These are phyloP conservation scores for Cercospora nicotianae DNA, from an alignment of 2,329 filamentous ascomycete species.

Conservation along the genomic window DNA sequence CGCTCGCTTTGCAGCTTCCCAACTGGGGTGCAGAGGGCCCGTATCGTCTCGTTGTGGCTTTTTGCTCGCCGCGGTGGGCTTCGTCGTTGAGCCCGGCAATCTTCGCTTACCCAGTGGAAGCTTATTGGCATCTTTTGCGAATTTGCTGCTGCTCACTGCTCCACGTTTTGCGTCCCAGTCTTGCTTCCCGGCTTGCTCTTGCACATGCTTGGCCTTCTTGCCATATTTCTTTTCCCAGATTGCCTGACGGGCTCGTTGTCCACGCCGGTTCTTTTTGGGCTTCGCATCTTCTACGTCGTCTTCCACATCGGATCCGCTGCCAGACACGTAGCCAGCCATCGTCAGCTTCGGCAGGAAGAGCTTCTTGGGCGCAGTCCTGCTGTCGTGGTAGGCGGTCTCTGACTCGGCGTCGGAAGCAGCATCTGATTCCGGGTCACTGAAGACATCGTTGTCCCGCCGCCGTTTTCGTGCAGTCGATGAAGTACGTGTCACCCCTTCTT, in stretches of 20 bases:
- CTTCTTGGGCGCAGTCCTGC: slow-evolving; percentile 43
- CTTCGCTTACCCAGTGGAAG: slow-evolving; percentile 19
- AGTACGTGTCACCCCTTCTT: slow-evolving; percentile 27
- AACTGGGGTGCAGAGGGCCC: slow-evolving; percentile 62
- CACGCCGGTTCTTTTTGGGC: slow-evolving; percentile 69
- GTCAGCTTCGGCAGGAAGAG: slow-evolving; percentile 74
- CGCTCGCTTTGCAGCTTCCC: slow-evolving; percentile 62
- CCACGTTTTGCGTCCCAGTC: slow-evolving; percentile 62
- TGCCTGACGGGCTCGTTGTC: slow-evolving; percentile 73
- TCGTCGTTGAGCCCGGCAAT: slow-evolving; percentile 11
- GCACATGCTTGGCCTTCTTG: slow-evolving; percentile 65
- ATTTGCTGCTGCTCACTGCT: slow-evolving; percentile 41
- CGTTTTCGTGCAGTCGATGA: background rate
- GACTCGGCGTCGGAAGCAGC: slow-evolving; percentile 30
- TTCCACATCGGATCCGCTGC: slow-evolving; percentile 71
- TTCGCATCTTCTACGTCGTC: slow-evolving; percentile 52
- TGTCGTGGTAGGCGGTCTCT: slow-evolving; percentile 26
- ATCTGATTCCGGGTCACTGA: slow-evolving; percentile 28
- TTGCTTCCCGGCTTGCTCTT: slow-evolving; percentile 51
- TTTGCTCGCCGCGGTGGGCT: slow-evolving; percentile 30
- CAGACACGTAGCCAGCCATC: slow-evolving; percentile 74
- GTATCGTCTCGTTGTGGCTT: slow-evolving; percentile 46
- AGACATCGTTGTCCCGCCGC: slow-evolving; percentile 20
- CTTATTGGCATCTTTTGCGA: slow-evolving; percentile 25
- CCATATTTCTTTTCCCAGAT: slow-evolving; percentile 83